These are phyloP conservation scores for Pulveroboletus ravenelii DNA, from an alignment of 768 basidiomycete genomes.

Conservation along the genomic window DNA sequence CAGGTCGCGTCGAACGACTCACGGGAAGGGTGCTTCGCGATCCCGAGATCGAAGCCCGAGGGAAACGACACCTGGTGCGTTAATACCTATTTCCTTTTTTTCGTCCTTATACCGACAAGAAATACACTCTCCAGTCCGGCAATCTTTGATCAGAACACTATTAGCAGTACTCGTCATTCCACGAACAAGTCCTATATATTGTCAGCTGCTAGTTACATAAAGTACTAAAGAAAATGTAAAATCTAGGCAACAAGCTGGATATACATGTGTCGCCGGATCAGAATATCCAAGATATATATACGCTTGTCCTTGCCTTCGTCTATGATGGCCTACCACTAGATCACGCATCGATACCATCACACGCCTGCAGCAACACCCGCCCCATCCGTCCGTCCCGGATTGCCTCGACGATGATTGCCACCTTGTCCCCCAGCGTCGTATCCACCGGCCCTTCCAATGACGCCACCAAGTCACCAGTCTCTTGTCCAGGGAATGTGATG, in stretches of 20 bases:
- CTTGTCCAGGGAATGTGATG: slow-evolving; percentile 32
- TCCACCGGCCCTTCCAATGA: slow-evolving; percentile 28
- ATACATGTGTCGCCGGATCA: neutral
- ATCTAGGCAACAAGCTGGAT: neutral
- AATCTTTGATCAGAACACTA: neutral
- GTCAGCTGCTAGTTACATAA: neutral
- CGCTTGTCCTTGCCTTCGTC: neutral
- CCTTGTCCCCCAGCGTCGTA: slow-evolving; percentile 62
- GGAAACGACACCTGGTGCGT: slow-evolving; percentile 13
- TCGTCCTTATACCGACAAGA: neutral
- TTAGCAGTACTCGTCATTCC: too few relatives aligned
- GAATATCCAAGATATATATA: neutral
- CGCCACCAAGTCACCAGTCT: slow-evolving; percentile 41
- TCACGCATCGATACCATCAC: slow-evolving; percentile 28
- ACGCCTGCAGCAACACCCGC: slow-evolving; percentile 50
- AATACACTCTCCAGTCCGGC: neutral
- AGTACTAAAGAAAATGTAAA: neutral
- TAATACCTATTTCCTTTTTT: neutral
- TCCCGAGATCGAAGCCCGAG: slow-evolving; percentile 16
- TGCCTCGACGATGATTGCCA: slow-evolving; percentile 75
- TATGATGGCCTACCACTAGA: neutral
- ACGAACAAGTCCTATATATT: too few relatives aligned
- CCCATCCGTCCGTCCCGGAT: slow-evolving; percentile 70
- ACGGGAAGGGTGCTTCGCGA: slow-evolving; percentile 20
- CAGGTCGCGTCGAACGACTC: slow-evolving; percentile 14